Base-by-base conservation (phyloP, 345 rosid species). In the Euclidium syriacum region DNA sequence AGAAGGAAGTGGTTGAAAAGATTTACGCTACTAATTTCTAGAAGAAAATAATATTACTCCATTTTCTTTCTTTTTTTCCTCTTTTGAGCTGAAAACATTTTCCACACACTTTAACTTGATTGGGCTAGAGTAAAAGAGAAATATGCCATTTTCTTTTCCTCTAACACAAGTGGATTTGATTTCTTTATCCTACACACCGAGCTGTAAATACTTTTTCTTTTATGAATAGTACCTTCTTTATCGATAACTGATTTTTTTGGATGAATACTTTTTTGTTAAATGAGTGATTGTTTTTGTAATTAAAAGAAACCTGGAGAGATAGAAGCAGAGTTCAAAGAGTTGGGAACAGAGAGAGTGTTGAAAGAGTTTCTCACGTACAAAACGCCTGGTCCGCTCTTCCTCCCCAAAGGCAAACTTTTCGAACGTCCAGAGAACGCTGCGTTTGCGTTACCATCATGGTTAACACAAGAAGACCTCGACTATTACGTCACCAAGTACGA, bases 391-490 rank as follows among this genome's bases (percentile, higher is more conserved):
- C 94, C 96, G 0, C 76, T 78, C 19, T 15, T 58, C 24, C 58
- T 92, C 30, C 77, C 81, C 2, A 84, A 75, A 76, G 86, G 62
- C 19, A 82, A 82, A 26, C 52, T 61, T 4, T 85, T 89, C 26
- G 73, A 77, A 34, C 56, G 56, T 6, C 58, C 68, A 1, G 30
- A 39, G 22, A 75, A 68, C 6, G 40, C 70, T 8, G 67, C 71
- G 40, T 19, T 61, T 35, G 27, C 68, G 58, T 58, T 86, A 65
- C 96, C 98, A 10, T 23, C 86, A 35, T 89, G 96, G 98, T 58
- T 89, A 9, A 64, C 87, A 2, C 81, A 89, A 52, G 79, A 72
- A 65, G 88, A 82, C 54, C 15, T 86, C 9, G 55, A 71, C 34
- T 86, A 82, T 59, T 81, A 77, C 70, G 58, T 48, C 29, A 29